Base-by-base conservation (phyloP, 352 stramenopile species). In the Pythium aphanidermatum region DNA sequence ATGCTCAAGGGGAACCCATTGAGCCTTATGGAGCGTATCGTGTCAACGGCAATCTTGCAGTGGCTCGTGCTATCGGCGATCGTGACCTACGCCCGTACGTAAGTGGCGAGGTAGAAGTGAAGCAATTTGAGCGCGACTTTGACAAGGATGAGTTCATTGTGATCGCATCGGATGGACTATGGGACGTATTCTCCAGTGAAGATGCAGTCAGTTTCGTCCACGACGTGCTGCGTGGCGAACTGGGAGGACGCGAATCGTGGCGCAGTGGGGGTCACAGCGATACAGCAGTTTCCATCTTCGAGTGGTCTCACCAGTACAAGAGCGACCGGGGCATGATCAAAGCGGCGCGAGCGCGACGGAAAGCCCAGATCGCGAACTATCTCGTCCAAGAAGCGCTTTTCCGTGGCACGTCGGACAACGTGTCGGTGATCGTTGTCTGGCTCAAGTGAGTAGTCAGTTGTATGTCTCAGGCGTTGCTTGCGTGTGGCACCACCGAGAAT, bases 111-210 rank as follows among this genome's bases (percentile, higher is more conserved):
- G 71, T 73, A 4, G 85, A 96, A 43, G 76, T 96, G 28, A 70
- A 80, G 37, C 69, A 72, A 24, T 81, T 93, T 45, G 65, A 83
- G 34, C 70, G 84, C 7, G 74, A 92, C 48, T 74, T 79, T 60
- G 68, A 70, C 49, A 79, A 83, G 46, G 81, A 96, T 58, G 69
- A 96, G 39, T 98, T 97, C 46, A 88, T 96, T 58, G 91, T 98
- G 48, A 61, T 98, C 23, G 92, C 91, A 16, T 95, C 77, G 14
- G 92, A 98, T 45, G 92, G 92, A 0, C 67, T 98, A 2, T 98
- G 91, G 91, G 92, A 98, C 46, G 88, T 97, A 21, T 97, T 98
- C 49, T 87, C 68, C 10, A 96, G 76, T 43, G 83, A 95, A 27
- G 83, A 96, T 50, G 86, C 90, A 14, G 82, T 97, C 13, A 81